These are phyloP conservation scores for Fusarium newnesense DNA, from an alignment of 2,329 filamentous ascomycete genomes.

Conservation along the genomic window DNA sequence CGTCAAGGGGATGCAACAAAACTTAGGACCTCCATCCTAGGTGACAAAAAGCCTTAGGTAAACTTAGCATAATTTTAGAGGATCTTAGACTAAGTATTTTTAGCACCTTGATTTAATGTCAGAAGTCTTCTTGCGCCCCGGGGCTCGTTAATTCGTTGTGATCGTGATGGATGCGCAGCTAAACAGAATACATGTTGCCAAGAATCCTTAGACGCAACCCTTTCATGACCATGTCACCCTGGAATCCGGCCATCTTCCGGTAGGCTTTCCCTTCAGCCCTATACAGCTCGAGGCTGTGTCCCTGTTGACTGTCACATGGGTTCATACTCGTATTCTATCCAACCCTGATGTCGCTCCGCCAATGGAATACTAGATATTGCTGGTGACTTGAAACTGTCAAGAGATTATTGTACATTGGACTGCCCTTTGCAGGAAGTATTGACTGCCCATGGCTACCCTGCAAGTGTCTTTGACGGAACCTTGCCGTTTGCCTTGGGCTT, in stretches of 20 bases:
- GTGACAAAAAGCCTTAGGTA: no score
- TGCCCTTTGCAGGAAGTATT: background rate
- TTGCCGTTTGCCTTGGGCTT: constrained; percentile 31
- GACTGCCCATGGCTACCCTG: constrained; percentile 3
- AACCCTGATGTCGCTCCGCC: background rate
- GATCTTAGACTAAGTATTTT: no score
- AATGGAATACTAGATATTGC: background rate
- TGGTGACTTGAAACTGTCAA: background rate
- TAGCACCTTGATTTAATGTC: no score
- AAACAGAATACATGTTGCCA: constrained; percentile 24
- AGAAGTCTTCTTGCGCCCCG: no score
- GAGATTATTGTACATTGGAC: background rate
- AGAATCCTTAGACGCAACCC: constrained; percentile 27
- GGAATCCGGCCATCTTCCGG: constrained; percentile 42
- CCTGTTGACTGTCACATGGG: constrained; percentile 10
- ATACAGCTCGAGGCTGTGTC: constrained; percentile 11
- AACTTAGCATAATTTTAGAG: no score
- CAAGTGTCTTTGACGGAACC: background rate
- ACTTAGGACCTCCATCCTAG: no score
- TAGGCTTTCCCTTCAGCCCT: constrained; percentile 35
- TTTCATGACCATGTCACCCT: constrained; percentile 17
- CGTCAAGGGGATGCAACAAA: no score
- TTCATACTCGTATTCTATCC: background rate
- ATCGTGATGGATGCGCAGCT: constrained; percentile 19
- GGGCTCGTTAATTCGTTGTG: constrained; percentile 2